Percentiles rank a stretch among this genome's conserved stretches.
Evolutionary conservation across 208 protist genomes (phyloP).

Genomic region (Leishmania tropica): DNA sequence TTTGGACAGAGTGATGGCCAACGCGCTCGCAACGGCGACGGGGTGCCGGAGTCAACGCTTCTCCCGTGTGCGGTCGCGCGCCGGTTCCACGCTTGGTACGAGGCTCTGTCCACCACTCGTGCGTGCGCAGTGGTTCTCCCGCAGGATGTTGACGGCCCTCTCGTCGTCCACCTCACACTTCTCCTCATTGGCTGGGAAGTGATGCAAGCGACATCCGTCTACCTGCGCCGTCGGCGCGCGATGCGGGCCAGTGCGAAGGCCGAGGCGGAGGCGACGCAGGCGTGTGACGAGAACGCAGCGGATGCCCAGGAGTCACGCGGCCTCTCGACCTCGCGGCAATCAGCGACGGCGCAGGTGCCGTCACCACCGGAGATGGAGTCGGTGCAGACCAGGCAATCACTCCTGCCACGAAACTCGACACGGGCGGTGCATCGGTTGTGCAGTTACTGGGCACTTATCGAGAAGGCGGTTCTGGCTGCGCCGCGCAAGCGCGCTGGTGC

Average conservation of each 20-base stretch:
- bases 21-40: not conserved
- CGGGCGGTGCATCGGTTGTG: conserved; percentile 29
- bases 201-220: conserved; percentile 19
- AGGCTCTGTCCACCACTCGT: conserved; percentile 22
- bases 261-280: not conserved
- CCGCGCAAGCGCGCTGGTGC: conserved; percentile 26
- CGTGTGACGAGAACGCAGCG: conserved; percentile 8
- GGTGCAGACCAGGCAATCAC: not conserved
- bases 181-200: conserved; percentile 21
- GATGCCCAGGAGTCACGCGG: conserved; percentile 4
- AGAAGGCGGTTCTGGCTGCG: conserved; percentile 29
- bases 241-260: conserved; percentile 6
- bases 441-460: conserved; percentile 42
- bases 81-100: conserved; percentile 7
- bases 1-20: not conserved
- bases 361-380: conserved; percentile 6
- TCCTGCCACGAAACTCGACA: conserved; percentile 22
- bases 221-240: conserved; percentile 20
- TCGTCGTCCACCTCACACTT: conserved; percentile 32
- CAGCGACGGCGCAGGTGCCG: not conserved
- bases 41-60: not conserved
- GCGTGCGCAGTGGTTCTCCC: conserved; percentile 22
- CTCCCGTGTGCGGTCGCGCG: not conserved
- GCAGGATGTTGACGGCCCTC: conserved; percentile 11
- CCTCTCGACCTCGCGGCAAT: not conserved